phyloP scores from a whole-genome alignment of 2,329 filamentous ascomycete genomes.

The Pseudocercospora eumusae region DNA sequence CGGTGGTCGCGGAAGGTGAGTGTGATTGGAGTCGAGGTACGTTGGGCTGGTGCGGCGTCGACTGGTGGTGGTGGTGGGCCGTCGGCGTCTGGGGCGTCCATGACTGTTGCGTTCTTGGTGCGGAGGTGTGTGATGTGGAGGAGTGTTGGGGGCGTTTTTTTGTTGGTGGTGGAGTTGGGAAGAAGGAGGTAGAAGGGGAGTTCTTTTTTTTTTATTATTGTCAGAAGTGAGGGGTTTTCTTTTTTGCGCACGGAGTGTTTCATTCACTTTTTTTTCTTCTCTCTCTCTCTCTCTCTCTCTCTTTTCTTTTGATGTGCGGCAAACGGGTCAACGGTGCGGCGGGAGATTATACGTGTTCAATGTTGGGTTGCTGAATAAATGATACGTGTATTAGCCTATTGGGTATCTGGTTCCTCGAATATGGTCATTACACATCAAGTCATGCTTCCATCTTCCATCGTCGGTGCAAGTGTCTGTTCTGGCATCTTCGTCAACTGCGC shows the following conservation, averaged over 20 bases:
- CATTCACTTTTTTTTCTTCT: background rate
- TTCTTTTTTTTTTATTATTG: no score
- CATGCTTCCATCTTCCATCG: background rate
- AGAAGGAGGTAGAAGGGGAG: background rate
- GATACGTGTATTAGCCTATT: background rate
- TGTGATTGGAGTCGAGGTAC: background rate
- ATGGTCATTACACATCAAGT: background rate
- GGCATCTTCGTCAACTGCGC: background rate
- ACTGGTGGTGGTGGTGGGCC: background rate
- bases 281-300: no score
- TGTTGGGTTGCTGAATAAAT: background rate
- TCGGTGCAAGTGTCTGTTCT: background rate
- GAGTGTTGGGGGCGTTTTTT: no score
- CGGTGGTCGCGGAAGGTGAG: constrained; percentile 27
- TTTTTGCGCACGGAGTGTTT: background rate
- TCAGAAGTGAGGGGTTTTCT: background rate
- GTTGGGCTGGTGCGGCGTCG: background rate
- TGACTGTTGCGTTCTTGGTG: background rate
- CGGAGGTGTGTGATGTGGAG: no score
- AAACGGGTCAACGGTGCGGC: background rate
- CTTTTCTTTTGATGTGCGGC: background rate
- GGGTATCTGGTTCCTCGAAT: background rate
- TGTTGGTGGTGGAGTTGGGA: background rate
- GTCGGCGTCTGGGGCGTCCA: background rate
- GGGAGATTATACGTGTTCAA: background rate